phyloP scores from a whole-genome alignment of 2,329 filamentous ascomycete genomes.

The Venturiaceae sp. region DNA sequence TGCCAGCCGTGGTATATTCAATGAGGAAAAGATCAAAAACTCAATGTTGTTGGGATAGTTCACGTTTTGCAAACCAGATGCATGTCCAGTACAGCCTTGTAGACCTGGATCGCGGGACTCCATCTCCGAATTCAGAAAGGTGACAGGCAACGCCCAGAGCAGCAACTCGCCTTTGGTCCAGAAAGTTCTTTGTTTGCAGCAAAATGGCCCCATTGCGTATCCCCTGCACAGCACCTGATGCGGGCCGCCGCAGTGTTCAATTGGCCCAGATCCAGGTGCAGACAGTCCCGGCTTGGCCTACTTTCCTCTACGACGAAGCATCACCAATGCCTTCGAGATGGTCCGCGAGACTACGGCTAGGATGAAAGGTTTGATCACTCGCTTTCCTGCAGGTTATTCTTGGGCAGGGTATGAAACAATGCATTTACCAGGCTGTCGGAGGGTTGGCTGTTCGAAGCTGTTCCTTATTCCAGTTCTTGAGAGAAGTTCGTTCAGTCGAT shows the following conservation, averaged over 20 bases:
- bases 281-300: slow-evolving; percentile 2
- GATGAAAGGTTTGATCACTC: slow-evolving; percentile 9
- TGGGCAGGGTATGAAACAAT: slow-evolving; percentile 8
- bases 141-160: slow-evolving; percentile 1
- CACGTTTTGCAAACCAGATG: not conserved
- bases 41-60: not conserved
- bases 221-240: not conserved
- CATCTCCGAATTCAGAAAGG: not conserved
- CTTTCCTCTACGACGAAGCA: not conserved
- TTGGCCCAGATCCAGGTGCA: slow-evolving; percentile 4
- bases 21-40: not conserved
- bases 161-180: not conserved
- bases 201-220: not conserved
- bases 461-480: not conserved
- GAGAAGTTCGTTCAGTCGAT: not conserved
- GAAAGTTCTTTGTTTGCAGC: not conserved
- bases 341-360: slow-evolving; percentile 2
- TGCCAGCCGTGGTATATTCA: not conserved
- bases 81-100: not conserved
- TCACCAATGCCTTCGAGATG: slow-evolving; percentile 5
- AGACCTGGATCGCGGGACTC: not conserved
- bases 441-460: not conserved
- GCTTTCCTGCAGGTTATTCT: slow-evolving; percentile 7
- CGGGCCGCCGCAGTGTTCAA: slow-evolving; percentile 3
- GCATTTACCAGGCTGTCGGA: slow-evolving; percentile 8